phyloP scores from a whole-genome alignment of 805 yeast species.

The Schizosaccharomyces octosporus region DNA sequence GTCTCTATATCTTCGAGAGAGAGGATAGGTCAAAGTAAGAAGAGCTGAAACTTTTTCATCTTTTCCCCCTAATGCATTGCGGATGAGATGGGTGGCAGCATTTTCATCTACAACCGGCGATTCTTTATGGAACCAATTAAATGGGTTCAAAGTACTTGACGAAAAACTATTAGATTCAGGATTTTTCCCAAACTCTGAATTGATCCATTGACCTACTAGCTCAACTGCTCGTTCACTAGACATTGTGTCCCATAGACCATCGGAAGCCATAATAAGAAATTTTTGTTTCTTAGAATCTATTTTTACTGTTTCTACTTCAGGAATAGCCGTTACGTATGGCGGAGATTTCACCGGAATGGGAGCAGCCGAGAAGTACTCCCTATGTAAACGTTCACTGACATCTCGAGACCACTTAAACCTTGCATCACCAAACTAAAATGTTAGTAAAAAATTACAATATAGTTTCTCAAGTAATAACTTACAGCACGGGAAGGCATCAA shows the following conservation, averaged over 20 bases:
- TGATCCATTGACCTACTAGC: slow-evolving; percentile 80
- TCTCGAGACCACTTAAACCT: slow-evolving; percentile 61
- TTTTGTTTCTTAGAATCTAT: slow-evolving; percentile 47
- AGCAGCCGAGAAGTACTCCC: slow-evolving; percentile 32
- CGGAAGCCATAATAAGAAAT: slow-evolving; percentile 78
- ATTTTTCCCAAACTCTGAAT: slow-evolving; percentile 7
- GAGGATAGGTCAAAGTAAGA: slow-evolving; percentile 74
- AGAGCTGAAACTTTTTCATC: slow-evolving; percentile 74
- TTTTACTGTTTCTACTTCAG: slow-evolving; percentile 56
- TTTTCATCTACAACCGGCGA: slow-evolving; percentile 30
- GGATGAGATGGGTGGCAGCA: slow-evolving; percentile 73
- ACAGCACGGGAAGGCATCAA: slow-evolving; percentile 77
- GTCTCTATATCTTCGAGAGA: slow-evolving; percentile 78
- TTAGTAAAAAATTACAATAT: background rate
- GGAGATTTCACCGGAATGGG: slow-evolving; percentile 52
- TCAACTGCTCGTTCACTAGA: slow-evolving; percentile 83
- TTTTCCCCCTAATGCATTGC: slow-evolving; percentile 84
- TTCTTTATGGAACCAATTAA: background rate
- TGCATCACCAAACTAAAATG: slow-evolving; percentile 58
- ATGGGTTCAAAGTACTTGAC: background rate
- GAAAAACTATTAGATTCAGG: background rate
- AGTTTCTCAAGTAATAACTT: background rate
- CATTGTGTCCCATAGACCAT: slow-evolving; percentile 78
- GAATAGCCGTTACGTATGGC: slow-evolving; percentile 93
- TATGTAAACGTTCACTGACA: slow-evolving; percentile 47